A percentile compares a stretch with the other conserved stretches of the same genome.
Conservation (phyloP, 345 rosid species). For the Hypericum androsaemum region DNA sequence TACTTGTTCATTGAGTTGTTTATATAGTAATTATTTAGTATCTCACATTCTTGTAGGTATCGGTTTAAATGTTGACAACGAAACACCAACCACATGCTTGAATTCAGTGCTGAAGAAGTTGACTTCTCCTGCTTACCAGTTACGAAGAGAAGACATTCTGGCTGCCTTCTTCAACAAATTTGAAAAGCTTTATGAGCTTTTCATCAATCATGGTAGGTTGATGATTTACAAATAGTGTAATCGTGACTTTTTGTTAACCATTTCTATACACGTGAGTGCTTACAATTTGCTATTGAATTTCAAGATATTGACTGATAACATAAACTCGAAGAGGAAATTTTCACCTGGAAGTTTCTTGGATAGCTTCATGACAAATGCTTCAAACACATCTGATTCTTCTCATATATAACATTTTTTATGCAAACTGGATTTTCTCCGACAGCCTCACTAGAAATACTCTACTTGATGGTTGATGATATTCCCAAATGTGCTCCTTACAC, state of each 20-base stretch:
- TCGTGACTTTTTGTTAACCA: neutral
- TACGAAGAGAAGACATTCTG: conserved; percentile 56
- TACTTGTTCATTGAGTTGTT: neutral
- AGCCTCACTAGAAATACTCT: no score
- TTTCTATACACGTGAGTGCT: no score
- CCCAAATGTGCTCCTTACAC: no score
- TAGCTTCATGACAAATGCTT: no score
- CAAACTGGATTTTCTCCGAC: no score
- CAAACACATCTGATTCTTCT: no score
- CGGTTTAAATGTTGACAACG: conserved; percentile 80
- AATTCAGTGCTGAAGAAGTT: conserved; percentile 47
- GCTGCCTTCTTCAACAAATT: conserved; percentile 70
- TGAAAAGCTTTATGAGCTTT: conserved; percentile 51
- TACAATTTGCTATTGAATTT: no score
- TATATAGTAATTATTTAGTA: conserved; percentile 3
- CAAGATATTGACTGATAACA: no score
- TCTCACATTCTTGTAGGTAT: conserved; percentile 45
- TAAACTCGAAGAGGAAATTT: no score
- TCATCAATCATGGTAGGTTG: conserved; percentile 50
- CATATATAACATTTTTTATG: no score
- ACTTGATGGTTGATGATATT: no score
- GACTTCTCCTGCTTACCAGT: conserved; percentile 26
- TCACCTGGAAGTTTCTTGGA: no score
- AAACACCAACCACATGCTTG: conserved; percentile 73
- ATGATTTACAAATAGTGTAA: neutral